A percentile compares a stretch with the other conserved stretches of the same genome.
phyloP scores from a whole-genome alignment of 2,329 filamentous ascomycete species.

The Fusarium sp. region DNA sequence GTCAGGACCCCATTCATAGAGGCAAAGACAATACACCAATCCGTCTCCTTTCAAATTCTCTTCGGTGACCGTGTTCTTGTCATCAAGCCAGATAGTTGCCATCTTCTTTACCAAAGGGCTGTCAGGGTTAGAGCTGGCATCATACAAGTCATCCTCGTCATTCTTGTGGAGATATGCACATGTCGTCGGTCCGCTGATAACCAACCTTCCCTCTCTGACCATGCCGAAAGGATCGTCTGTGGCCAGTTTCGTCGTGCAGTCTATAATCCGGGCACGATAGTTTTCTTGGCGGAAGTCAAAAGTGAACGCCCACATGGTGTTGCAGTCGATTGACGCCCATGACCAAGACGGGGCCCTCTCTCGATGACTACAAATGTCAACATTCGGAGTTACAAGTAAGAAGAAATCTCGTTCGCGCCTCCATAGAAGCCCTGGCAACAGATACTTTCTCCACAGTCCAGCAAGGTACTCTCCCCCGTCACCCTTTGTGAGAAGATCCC shows the following conservation, averaged over 20 bases:
- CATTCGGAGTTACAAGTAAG: not conserved
- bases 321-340: not conserved
- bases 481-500: not conserved
- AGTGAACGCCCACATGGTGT: not conserved
- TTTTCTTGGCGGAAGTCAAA: not conserved
- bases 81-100: not conserved
- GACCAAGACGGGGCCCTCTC: not conserved
- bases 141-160: not conserved
- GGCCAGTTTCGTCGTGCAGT: not conserved
- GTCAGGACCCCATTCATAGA: not conserved
- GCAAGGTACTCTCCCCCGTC: not conserved
- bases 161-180: not conserved
- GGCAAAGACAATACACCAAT: not conserved
- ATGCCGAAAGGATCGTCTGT: not conserved
- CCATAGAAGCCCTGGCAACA: not conserved
- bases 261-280: not conserved
- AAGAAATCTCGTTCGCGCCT: not conserved
- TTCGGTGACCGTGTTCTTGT: not conserved
- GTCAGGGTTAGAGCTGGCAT: not conserved
- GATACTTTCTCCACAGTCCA: not conserved
- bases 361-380: not conserved
- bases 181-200: not conserved
- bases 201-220: not conserved
- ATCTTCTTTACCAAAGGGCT: not conserved
- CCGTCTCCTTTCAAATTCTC: not conserved